Conservation (phyloP, 371 early-diverging fungal genomes). For the Lichtheimia ornata region DNA sequence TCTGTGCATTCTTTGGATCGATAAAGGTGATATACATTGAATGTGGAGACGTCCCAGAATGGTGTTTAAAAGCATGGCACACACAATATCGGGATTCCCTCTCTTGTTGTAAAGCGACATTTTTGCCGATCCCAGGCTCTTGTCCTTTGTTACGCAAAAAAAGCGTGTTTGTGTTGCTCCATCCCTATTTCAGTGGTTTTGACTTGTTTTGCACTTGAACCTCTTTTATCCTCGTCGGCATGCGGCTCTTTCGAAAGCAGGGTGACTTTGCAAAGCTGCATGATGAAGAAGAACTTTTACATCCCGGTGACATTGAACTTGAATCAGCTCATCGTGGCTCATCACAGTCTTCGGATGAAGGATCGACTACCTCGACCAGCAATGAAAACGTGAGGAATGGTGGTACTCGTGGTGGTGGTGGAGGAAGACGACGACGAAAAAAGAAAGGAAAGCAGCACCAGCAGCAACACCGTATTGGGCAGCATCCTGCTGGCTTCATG, state of each 20-base stretch:
- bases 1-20: too few relatives aligned
- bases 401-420: background rate
- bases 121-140: too few relatives aligned
- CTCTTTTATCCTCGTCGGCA: constrained; percentile 8
- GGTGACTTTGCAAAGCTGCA: constrained; percentile 11
- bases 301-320: constrained; percentile 8
- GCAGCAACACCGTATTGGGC: constrained; percentile 8
- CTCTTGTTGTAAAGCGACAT: too few relatives aligned
- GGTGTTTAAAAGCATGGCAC: too few relatives aligned
- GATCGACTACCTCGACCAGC: background rate
- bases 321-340: background rate
- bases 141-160: too few relatives aligned
- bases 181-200: constrained; percentile 1
- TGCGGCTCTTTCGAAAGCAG: constrained; percentile 17
- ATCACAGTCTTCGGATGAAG: background rate
- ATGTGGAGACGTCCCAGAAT: too few relatives aligned
- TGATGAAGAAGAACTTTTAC: constrained; percentile 20
- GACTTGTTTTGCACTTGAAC: too few relatives aligned
- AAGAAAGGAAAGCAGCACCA: constrained; percentile 1
- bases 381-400: too few relatives aligned
- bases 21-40: too few relatives aligned
- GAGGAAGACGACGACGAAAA: background rate
- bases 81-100: too few relatives aligned
- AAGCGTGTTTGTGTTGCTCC: background rate
- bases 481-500: constrained; percentile 14